Evolutionary conservation across 805 yeast species (phyloP).

Genomic region (Naumovozyma baii): DNA sequence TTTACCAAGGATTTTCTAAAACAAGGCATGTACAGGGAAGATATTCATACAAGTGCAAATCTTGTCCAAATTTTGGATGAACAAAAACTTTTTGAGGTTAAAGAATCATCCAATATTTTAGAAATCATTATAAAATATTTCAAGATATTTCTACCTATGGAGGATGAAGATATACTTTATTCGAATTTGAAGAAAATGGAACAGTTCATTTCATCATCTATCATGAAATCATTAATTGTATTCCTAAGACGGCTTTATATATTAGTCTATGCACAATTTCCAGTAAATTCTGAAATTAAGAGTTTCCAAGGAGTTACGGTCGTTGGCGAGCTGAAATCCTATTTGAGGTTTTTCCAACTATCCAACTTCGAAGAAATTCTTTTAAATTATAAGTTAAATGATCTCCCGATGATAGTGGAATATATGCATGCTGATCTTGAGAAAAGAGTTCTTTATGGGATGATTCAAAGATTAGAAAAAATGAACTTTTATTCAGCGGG

Average conservation of each 20-base stretch:
- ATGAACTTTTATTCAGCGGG: constrained; percentile 2
- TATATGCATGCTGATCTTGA: not conserved
- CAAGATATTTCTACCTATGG: not conserved
- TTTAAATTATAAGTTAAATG: constrained; percentile 2
- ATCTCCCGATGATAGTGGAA: constrained; percentile 1
- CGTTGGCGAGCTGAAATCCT: not conserved
- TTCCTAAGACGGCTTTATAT: constrained; percentile 14
- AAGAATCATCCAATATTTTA: not conserved
- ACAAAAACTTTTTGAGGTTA: constrained; percentile 5
- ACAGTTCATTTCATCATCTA: not conserved
- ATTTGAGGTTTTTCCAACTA: not conserved
- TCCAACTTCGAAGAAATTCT: constrained; percentile 2
- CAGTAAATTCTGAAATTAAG: constrained; percentile 3
- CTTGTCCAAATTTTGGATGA: constrained; percentile 1
- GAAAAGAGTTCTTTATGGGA: not conserved
- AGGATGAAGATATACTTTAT: not conserved
- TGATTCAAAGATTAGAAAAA: not conserved
- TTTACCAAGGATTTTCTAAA: constrained; percentile 4
- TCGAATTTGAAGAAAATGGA: not conserved
- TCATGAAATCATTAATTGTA: constrained; percentile 9
- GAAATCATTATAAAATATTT: too few species aligned
- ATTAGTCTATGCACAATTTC: constrained; percentile 9
- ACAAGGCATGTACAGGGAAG: not conserved
- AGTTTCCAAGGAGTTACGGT: too few species aligned
- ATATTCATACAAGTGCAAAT: not conserved